Evolutionary conservation across 208 protist species (phyloP).

Genomic region (Acanthamoeba royreba): DNA sequence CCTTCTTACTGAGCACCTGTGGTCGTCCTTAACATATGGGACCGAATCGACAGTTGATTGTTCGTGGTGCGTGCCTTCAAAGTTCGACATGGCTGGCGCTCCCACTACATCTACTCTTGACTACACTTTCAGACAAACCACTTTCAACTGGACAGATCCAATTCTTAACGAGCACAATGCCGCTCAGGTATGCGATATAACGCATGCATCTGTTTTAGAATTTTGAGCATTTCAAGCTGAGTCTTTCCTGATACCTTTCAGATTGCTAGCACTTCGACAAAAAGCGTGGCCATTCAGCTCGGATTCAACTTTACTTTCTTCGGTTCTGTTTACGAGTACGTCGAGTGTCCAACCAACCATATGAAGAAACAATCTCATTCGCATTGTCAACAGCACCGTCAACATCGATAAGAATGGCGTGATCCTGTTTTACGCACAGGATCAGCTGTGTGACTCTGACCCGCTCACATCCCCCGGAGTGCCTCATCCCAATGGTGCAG

Average conservation of each 20-base stretch:
- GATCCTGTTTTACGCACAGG: not conserved
- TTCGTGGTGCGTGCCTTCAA: slow-evolving; percentile 7
- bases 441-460: not conserved
- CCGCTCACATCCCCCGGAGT: not conserved
- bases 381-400: not conserved
- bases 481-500: not conserved
- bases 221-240: not conserved
- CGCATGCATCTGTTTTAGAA: not conserved
- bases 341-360: not conserved
- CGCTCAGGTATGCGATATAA: not conserved
- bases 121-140: not conserved
- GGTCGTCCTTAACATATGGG: too few species aligned
- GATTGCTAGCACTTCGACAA: not conserved
- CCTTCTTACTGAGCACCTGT: not conserved
- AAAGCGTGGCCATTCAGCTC: not conserved
- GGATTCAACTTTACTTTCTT: slow-evolving; percentile 28
- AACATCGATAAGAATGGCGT: slow-evolving; percentile 25
- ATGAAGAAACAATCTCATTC: not conserved
- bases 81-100: not conserved
- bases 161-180: not conserved
- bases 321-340: not conserved
- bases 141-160: not conserved
- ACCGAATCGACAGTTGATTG: not conserved
- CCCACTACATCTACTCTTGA: not conserved
- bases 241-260: not conserved